phyloP scores from a whole-genome alignment of 495 filamentous ascomycete genomes.

The Aspergillus sclerotioniger region DNA sequence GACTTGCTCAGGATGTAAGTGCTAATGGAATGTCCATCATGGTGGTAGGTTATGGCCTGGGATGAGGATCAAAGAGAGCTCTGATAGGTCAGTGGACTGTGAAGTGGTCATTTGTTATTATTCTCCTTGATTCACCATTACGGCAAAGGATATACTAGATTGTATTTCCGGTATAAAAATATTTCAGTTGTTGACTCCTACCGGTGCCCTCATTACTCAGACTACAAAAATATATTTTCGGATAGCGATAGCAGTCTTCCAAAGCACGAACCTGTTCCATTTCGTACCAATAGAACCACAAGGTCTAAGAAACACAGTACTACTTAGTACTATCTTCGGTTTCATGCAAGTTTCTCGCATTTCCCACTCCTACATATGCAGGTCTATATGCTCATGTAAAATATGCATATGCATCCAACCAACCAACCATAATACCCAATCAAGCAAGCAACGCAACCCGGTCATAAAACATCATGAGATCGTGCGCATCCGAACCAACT shows the following conservation, averaged over 20 bases:
- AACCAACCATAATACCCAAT: conserved; percentile 11
- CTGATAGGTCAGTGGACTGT: conserved; percentile 33
- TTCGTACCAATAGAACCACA: no score
- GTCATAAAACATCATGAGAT: conserved; percentile 20
- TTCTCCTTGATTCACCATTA: no score
- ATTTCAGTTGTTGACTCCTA: no score
- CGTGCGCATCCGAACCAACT: conserved; percentile 9
- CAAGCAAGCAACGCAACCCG: conserved; percentile 8
- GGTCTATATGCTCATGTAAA: conserved; percentile 12
- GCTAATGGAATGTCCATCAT: conserved; percentile 14
- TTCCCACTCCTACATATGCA: conserved; percentile 3
- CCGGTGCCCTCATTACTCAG: no score
- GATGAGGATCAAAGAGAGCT: conserved; percentile 51
- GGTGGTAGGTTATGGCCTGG: conserved; percentile 12
- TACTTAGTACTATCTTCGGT: no score
- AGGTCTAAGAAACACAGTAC: no score
- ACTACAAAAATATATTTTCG: no score
- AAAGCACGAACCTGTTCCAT: no score
- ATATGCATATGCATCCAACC: conserved; percentile 13
- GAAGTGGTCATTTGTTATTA: background rate
- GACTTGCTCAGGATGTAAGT: conserved; percentile 33
- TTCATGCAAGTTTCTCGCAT: background rate
- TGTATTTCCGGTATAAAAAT: background rate
- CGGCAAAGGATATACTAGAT: no score
- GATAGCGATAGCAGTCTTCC: no score